Evolutionary conservation across 148 eudicot species (phyloP).

Genomic region (Cornus suecica): DNA sequence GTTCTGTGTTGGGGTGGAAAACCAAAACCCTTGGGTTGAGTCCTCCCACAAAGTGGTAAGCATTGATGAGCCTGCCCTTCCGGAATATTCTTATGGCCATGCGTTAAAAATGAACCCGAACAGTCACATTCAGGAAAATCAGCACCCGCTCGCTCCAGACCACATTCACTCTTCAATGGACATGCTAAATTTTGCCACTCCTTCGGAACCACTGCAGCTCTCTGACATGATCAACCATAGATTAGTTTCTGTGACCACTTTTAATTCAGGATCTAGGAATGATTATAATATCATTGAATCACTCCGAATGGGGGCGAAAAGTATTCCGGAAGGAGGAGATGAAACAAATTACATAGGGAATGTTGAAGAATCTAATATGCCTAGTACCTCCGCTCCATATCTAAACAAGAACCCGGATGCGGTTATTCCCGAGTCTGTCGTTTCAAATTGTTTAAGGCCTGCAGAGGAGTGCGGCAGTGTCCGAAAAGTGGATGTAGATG

Average conservation of each 20-base stretch:
- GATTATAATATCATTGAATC: constrained; percentile 25
- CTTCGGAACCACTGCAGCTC: constrained; percentile 21
- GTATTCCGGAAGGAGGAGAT: constrained; percentile 21
- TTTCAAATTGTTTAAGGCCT: constrained; percentile 12
- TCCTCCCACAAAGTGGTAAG: constrained; percentile 47
- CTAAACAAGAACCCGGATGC: constrained; percentile 22
- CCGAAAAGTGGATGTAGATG: constrained; percentile 21
- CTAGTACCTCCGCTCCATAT: constrained; percentile 15
- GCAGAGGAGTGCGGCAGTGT: constrained; percentile 13
- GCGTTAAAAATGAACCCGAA: constrained; percentile 29
- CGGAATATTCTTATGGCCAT: constrained; percentile 46
- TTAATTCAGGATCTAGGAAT: constrained; percentile 27
- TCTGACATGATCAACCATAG: constrained; percentile 29
- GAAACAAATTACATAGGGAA: constrained; percentile 22
- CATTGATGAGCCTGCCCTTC: constrained; percentile 43
- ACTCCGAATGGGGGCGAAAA: constrained; percentile 28
- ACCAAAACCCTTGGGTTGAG: constrained; percentile 64
- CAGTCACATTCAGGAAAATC: constrained; percentile 33
- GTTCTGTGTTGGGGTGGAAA: constrained; percentile 42
- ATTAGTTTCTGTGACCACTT: constrained; percentile 23
- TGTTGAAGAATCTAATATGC: constrained; percentile 22
- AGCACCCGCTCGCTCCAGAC: constrained; percentile 33
- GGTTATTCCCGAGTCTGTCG: constrained; percentile 18
- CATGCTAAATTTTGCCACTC: constrained; percentile 9
- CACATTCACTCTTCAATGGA: constrained; percentile 23